These are phyloP conservation scores for Geranomyces michiganensis DNA, from an alignment of 192 early-diverging fungal genomes.

Conservation along the genomic window DNA sequence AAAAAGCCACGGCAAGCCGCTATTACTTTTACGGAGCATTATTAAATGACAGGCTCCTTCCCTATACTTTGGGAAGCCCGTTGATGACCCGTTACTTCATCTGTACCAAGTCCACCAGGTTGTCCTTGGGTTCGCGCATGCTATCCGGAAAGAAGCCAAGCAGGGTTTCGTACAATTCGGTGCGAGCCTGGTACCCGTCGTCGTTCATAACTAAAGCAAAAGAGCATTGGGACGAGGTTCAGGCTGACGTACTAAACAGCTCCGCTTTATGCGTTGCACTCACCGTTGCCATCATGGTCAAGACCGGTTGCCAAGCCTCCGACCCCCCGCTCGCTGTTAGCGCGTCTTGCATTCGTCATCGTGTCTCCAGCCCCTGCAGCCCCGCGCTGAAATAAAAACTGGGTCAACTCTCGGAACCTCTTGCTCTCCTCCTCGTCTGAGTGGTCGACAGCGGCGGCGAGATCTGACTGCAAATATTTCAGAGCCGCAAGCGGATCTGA, in stretches of 20 bases:
- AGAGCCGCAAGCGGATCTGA: constrained; percentile 56
- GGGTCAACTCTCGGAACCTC: constrained; percentile 51
- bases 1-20: too few relatives aligned
- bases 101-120: constrained; percentile 69
- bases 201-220: constrained; percentile 1
- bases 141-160: constrained; percentile 74
- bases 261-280: too few relatives aligned
- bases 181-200: constrained; percentile 53
- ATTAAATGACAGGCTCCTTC: too few relatives aligned
- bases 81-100: too few relatives aligned
- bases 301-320: constrained; percentile 10
- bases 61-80: too few relatives aligned
- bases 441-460: constrained; percentile 75
- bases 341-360: not conserved
- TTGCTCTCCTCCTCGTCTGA: constrained; percentile 46
- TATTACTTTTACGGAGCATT: too few relatives aligned
- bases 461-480: constrained; percentile 72
- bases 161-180: constrained; percentile 68
- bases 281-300: too few relatives aligned
- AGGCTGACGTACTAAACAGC: too few relatives aligned
- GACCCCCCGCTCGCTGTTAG: not conserved
- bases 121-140: constrained; percentile 75
- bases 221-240: not conserved
- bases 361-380: constrained; percentile 1
- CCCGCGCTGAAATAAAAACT: constrained; percentile 48